phyloP scores from a whole-genome alignment of 306 rosid species.

The Castanopsis chinensis region DNA sequence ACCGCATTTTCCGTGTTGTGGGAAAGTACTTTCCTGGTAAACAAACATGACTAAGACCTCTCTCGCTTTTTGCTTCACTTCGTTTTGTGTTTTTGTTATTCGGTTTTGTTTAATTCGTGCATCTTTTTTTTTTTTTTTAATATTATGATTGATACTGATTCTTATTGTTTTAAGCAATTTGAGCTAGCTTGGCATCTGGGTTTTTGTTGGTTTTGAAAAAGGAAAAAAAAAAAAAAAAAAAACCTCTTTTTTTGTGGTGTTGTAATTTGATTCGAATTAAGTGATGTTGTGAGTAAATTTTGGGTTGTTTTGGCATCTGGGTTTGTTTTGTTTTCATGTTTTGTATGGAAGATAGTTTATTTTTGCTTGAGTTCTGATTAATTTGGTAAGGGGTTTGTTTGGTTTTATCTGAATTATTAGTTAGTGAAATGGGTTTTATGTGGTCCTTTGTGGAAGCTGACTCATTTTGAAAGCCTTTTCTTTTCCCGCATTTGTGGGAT shows the following conservation, averaged over 20 bases:
- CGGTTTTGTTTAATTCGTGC: neutral
- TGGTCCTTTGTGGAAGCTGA: neutral
- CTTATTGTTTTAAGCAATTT: neutral
- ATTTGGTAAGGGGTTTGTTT: neutral
- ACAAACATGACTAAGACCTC: neutral
- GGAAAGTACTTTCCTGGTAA: constrained; percentile 92
- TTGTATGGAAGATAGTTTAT: neutral
- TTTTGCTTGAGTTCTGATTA: neutral
- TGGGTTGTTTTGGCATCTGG: neutral
- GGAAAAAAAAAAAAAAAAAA: too few species aligned
- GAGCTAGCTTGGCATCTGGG: neutral
- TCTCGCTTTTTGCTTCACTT: neutral
- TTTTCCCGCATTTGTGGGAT: neutral
- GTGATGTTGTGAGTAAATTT: too few species aligned
- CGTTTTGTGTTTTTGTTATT: neutral
- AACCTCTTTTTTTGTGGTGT: too few species aligned
- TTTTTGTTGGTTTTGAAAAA: neutral
- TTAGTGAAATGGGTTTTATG: neutral
- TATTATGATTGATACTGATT: neutral
- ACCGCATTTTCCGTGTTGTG: constrained; percentile 66
- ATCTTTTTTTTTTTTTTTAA: too few species aligned
- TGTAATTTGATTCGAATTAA: too few species aligned
- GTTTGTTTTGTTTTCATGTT: neutral
- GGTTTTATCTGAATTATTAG: neutral
- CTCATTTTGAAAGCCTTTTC: neutral